These are phyloP conservation scores for Suillus placidus DNA, from an alignment of 768 basidiomycete genomes.

Conservation along the genomic window DNA sequence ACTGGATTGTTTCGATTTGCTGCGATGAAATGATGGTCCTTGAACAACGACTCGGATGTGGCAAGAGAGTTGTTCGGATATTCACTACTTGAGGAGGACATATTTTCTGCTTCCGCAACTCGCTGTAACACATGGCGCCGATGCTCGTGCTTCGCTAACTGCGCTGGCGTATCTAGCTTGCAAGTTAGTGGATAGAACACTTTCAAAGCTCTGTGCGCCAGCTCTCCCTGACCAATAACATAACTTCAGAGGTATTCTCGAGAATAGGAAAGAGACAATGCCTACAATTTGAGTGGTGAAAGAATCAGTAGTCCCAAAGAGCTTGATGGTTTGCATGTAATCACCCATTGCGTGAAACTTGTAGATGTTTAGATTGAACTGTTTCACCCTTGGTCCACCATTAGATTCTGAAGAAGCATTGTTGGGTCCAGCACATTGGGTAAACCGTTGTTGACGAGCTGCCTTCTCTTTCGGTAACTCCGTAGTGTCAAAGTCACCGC, in stretches of 20 bases:
- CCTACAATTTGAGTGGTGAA: slow-evolving; percentile 44
- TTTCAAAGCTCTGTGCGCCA: background rate
- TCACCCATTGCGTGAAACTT: slow-evolving; percentile 20
- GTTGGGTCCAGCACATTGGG: background rate
- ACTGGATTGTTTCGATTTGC: too few relatives aligned
- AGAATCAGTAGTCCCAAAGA: slow-evolving; percentile 37
- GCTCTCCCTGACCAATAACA: background rate
- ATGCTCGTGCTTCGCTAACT: too few relatives aligned
- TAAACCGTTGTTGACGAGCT: slow-evolving; percentile 17
- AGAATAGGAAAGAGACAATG: too few relatives aligned
- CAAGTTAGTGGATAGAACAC: background rate
- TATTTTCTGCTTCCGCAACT: too few relatives aligned
- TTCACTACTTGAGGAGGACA: too few relatives aligned
- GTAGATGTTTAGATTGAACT: slow-evolving; percentile 16
- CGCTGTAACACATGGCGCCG: too few relatives aligned
- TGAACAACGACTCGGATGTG: too few relatives aligned
- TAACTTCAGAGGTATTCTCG: too few relatives aligned
- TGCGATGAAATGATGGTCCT: background rate
- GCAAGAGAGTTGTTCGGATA: too few relatives aligned
- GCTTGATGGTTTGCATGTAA: slow-evolving; percentile 12
- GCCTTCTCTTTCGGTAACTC: slow-evolving; percentile 35
- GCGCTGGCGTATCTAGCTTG: too few relatives aligned
- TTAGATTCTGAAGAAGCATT: background rate
- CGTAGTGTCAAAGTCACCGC: slow-evolving; percentile 25
- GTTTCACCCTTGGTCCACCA: slow-evolving; percentile 8